Evolutionary conservation across 306 rosid genomes (phyloP).

Genomic region (Cicer bijugum): DNA sequence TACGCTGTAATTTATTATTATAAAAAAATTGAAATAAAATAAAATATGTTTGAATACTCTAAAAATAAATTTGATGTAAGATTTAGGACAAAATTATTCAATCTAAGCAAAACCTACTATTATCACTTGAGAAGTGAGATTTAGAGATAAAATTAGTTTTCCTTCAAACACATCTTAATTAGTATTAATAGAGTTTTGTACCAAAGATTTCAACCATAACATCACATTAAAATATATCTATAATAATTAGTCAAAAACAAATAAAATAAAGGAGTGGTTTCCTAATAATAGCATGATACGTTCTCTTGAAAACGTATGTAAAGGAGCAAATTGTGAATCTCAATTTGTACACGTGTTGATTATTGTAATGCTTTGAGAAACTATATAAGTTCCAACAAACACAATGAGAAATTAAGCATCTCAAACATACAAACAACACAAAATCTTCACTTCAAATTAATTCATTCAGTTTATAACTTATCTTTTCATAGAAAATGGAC

Average conservation of each 20-base stretch:
- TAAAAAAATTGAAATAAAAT: too few species aligned
- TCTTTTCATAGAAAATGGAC: conserved; percentile 42
- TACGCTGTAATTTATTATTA: too few species aligned
- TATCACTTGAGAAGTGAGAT: too few species aligned
- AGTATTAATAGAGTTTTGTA: neutral
- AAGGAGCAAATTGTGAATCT: conserved; percentile 26
- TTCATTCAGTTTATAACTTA: conserved; percentile 3
- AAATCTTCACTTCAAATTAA: conserved; percentile 10
- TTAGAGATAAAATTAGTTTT: too few species aligned
- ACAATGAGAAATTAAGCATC: neutral
- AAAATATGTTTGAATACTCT: too few species aligned
- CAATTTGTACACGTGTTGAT: conserved; percentile 29
- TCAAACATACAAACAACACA: conserved; percentile 1
- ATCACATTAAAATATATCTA: too few species aligned
- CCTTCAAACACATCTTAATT: neutral
- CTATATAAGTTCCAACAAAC: conserved; percentile 21
- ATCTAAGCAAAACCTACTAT: too few species aligned
- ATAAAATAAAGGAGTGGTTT: neutral
- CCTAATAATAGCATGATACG: conserved; percentile 3
- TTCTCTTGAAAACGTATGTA: neutral
- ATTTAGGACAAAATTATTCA: too few species aligned
- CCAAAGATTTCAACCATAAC: neutral
- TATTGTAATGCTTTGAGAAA: neutral
- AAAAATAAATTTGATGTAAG: too few species aligned
- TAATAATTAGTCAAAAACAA: neutral